Conservation (phyloP, 2,329 filamentous ascomycete genomes). For the Graphiopsis chlorocephala region DNA sequence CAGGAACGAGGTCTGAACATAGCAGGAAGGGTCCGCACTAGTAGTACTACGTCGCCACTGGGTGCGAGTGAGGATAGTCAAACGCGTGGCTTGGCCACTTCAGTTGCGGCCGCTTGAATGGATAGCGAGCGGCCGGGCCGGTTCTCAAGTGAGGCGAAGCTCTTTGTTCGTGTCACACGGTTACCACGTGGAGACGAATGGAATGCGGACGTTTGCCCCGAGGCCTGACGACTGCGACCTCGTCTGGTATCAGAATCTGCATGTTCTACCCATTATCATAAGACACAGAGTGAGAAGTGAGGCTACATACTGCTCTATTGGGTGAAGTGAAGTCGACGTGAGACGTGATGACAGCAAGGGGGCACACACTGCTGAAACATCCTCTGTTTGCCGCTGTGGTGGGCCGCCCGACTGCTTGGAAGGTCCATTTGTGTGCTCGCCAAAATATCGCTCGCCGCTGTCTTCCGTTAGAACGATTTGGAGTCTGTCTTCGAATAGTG, state of each 20-base stretch:
- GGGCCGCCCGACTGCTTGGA: background rate
- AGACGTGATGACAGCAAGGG: slow-evolving; percentile 4
- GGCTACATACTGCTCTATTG: background rate
- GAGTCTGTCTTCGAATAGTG: background rate
- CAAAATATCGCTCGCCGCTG: background rate
- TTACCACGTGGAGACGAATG: slow-evolving; percentile 5
- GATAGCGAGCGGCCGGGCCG: background rate
- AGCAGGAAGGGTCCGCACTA: slow-evolving; percentile 1
- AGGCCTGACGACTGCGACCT: background rate
- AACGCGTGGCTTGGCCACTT: background rate
- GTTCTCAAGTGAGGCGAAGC: slow-evolving; percentile 2
- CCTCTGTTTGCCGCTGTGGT: background rate
- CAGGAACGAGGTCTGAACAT: slow-evolving; percentile 8
- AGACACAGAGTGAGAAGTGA: background rate
- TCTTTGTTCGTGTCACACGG: slow-evolving; percentile 14
- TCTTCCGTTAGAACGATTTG: background rate
- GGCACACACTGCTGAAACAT: background rate
- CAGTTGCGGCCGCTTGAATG: background rate
- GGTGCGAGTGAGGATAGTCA: background rate
- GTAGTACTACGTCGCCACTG: background rate
- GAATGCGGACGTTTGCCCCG: slow-evolving; percentile 8
- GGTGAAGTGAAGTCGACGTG: slow-evolving; percentile 11
- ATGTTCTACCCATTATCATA: background rate
- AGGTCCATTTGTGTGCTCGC: background rate
- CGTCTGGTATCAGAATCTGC: slow-evolving; percentile 10